These are phyloP conservation scores for Trichoderma asperelloides DNA, from an alignment of 495 filamentous ascomycete species.

Conservation along the genomic window DNA sequence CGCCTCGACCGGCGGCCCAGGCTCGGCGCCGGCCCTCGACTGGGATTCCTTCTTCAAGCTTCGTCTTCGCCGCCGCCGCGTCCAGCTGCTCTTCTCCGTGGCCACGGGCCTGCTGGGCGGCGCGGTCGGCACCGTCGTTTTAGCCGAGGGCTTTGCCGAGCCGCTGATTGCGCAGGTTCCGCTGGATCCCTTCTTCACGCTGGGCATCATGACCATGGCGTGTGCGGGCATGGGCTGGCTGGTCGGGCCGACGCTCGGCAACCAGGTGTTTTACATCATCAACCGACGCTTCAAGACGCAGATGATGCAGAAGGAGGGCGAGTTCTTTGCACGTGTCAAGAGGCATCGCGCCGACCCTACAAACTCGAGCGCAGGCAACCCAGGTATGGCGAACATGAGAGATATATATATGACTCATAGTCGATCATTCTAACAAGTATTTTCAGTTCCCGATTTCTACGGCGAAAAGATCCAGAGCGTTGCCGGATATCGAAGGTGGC, in stretches of 20 bases:
- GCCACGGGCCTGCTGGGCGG: conserved; percentile 42
- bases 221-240: conserved; percentile 78
- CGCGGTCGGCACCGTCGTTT: conserved; percentile 51
- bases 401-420: conserved; percentile 2
- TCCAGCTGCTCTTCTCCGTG: conserved; percentile 65
- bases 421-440: conserved; percentile 10
- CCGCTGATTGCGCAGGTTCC: conserved; percentile 54
- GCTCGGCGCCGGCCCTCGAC: conserved; percentile 40
- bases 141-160: conserved; percentile 61
- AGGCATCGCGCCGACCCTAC: conserved; percentile 81
- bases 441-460: conserved; percentile 54
- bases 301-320: conserved; percentile 80
- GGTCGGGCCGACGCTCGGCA: conserved; percentile 70
- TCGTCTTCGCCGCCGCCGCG: conserved; percentile 71
- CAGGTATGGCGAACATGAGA: conserved; percentile 38
- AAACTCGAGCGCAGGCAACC: conserved; percentile 43
- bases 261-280: conserved; percentile 60
- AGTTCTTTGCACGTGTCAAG: conserved; percentile 83
- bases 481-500: conserved; percentile 80
- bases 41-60: conserved; percentile 94
- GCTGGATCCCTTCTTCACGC: conserved; percentile 76
- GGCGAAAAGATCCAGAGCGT: conserved; percentile 96
- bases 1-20: conserved; percentile 17
- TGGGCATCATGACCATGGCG: conserved; percentile 65
- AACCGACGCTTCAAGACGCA: conserved; percentile 55